Conservation (phyloP, 345 rosid species). For the Heritiera littoralis region DNA sequence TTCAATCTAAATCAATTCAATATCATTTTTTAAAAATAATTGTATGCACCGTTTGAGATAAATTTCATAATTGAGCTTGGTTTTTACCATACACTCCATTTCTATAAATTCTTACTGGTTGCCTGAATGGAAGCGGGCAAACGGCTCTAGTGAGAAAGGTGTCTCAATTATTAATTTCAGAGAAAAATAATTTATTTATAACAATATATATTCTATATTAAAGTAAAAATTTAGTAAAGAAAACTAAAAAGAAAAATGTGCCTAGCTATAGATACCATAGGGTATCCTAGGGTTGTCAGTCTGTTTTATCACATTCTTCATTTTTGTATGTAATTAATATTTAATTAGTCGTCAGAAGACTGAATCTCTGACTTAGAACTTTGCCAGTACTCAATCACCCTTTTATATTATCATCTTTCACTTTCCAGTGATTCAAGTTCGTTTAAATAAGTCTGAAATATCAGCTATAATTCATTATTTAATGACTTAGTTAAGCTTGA, state of each 20-base stretch:
- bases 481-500: not conserved
- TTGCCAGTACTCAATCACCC: constrained; percentile 7
- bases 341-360: not conserved
- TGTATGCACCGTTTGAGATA: too few species aligned
- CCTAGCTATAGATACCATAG: not conserved
- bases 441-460: not conserved
- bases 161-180: not conserved
- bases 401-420: not conserved
- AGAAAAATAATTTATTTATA: not conserved
- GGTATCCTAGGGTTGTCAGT: constrained; percentile 3
- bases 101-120: too few species aligned
- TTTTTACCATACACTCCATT: too few species aligned
- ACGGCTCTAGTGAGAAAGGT: not conserved
- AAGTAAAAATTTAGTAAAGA: not conserved
- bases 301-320: not conserved
- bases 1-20: too few species aligned
- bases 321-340: not conserved
- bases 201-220: not conserved
- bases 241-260: not conserved
- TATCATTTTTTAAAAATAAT: too few species aligned
- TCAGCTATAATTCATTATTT: not conserved
- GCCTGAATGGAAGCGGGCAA: not conserved
- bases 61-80: too few species aligned
- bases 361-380: constrained; percentile 12
- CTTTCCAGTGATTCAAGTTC: not conserved